phyloP scores from a whole-genome alignment of 768 basidiomycete species.

The Tylopilus cervinicoccineus region DNA sequence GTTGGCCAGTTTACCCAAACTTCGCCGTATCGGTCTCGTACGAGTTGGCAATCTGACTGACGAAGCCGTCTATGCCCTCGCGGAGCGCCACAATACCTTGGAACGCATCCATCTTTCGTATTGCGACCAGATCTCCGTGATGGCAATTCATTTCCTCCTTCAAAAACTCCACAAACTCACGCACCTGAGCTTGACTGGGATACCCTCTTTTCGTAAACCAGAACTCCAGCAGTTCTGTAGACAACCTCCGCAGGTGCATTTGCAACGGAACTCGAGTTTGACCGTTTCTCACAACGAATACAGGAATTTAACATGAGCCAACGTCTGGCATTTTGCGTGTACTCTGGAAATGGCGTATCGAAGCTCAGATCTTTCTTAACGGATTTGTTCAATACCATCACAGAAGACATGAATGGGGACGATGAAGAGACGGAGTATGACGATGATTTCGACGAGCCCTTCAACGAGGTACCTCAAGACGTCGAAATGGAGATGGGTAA shows the following conservation, averaged over 20 bases:
- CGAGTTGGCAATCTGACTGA: conserved; percentile 92
- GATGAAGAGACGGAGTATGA: conserved; percentile 69
- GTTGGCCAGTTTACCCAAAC: conserved; percentile 79
- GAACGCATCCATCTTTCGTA: conserved; percentile 97
- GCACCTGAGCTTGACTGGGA: conserved; percentile 96
- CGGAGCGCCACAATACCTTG: conserved; percentile 77
- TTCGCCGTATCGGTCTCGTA: conserved; percentile 93
- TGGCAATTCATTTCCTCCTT: conserved; percentile 87
- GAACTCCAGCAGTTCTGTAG: conserved; percentile 91
- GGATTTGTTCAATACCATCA: conserved; percentile 71
- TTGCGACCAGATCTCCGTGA: conserved; percentile 91
- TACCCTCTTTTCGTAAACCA: conserved; percentile 79
- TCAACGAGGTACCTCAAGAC: conserved; percentile 28
- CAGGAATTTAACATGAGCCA: conserved; percentile 93
- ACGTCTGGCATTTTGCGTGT: conserved; percentile 90
- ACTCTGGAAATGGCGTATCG: conserved; percentile 86
- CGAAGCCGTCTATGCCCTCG: conserved; percentile 85
- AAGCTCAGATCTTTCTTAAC: conserved; percentile 78
- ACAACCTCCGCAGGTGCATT: conserved; percentile 73
- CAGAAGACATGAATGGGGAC: conserved; percentile 59
- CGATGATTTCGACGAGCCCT: conserved; percentile 37
- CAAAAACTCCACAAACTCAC: conserved; percentile 87
- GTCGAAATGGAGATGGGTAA: conserved; percentile 34
- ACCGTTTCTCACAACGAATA: conserved; percentile 1
- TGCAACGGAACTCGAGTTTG: background rate